Conservation (phyloP, 345 rosid genomes). For the Cardamine occulta region DNA sequence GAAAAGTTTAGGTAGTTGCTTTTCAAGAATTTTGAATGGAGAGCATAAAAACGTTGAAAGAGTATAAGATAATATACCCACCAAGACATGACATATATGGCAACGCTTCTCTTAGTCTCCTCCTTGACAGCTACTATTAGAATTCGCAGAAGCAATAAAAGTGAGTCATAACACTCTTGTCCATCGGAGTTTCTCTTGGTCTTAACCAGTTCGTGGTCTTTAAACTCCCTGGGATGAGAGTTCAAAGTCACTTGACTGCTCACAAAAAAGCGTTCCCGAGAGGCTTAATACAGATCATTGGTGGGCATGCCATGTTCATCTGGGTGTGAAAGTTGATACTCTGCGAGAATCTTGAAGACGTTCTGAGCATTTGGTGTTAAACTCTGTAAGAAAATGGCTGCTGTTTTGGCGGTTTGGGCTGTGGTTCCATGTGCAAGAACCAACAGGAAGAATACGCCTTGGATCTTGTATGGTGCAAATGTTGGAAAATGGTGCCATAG, state of each 20-base stretch:
- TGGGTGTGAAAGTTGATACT: constrained; percentile 75
- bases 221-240: constrained; percentile 89
- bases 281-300: constrained; percentile 61
- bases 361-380: constrained; percentile 93
- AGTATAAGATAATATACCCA: no score
- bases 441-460: constrained; percentile 83
- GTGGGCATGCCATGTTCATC: constrained; percentile 89
- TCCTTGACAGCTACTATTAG: no score
- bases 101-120: no score
- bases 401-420: constrained; percentile 80
- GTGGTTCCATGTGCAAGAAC: constrained; percentile 74
- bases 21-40: no score
- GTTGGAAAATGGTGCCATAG: constrained; percentile 91
- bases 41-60: no score
- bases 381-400: constrained; percentile 86
- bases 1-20: no score
- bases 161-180: constrained; percentile 94
- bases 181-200: constrained; percentile 74
- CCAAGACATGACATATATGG: no score
- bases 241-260: constrained; percentile 87
- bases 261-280: constrained; percentile 87
- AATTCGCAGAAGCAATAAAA: no score
- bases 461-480: constrained; percentile 75
- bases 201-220: constrained; percentile 93
- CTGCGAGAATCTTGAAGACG: constrained; percentile 85